Base-by-base conservation (phyloP, 495 filamentous ascomycete genomes). In the Podospora didyma region DNA sequence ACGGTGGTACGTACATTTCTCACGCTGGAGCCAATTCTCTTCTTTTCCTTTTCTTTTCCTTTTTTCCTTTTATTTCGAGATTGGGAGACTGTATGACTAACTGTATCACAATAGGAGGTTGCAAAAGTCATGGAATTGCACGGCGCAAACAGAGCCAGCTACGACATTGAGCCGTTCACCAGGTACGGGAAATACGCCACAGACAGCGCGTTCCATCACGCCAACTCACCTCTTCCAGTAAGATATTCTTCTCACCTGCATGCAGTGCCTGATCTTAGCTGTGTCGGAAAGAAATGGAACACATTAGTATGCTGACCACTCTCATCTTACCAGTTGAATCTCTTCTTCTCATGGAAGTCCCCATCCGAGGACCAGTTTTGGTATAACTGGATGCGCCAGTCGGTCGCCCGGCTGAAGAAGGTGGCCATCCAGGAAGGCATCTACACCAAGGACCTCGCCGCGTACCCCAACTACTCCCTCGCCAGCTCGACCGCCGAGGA, bases 111-210 rank as follows among this genome's bases (percentile, higher is more conserved):
- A n/a, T n/a, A n/a, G n/a, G 31, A 3, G 35, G 49, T 65, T 16
- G 46, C 56, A 12, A 14, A 34, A 4, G 14, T 56, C 16, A 50
- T 50, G n/a, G 44, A 26, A 0, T 21, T 46, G 0, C 58, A 64
- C 31, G 23, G 39, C 11, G 65, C 58, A 10, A 54, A 35, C 37
- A 55, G 41, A 0, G 51, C 57, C 24, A 62, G 51, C 41, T 68
- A 56, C 16, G 63, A 68, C 41, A 60, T 68, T 35, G 65, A 68
- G 48, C 65, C 65, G 0, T 68, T 68, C 22, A 60, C 54, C 11
- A 19, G 49, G 2, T 68, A 66, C 49, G 65, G 65, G 20, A 6
- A 53, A 41, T 44, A 64, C 16, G 63, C 61, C 7, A 62, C 61
- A 0, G 60, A 64, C 4, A 60, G 60, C 23, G 63, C 65, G 1